These are phyloP conservation scores for Multifurca ochricompacta DNA, from an alignment of 768 basidiomycete genomes.

Conservation along the genomic window DNA sequence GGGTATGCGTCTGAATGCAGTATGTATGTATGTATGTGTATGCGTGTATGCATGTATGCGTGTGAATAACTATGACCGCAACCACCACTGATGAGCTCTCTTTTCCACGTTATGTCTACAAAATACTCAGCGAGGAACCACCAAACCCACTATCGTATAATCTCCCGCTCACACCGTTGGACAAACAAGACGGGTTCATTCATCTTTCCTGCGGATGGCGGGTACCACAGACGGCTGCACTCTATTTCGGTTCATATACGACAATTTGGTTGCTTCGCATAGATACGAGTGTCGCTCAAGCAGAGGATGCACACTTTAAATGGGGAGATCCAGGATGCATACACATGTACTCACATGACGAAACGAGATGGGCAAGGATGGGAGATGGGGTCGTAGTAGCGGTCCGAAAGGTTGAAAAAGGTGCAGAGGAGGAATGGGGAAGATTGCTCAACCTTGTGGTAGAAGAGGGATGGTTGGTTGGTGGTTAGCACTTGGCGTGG, in stretches of 20 bases:
- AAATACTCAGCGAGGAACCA: constrained; percentile 31
- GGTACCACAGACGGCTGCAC: constrained; percentile 31
- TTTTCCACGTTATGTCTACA: constrained; percentile 31
- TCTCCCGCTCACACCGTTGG: constrained; percentile 21
- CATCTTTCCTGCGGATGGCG: constrained; percentile 38
- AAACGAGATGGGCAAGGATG: constrained; percentile 3
- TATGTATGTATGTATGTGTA: too few relatives aligned
- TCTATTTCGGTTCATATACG: constrained; percentile 31
- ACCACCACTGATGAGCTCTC: not conserved
- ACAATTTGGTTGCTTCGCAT: constrained; percentile 26
- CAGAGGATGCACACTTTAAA: constrained; percentile 21
- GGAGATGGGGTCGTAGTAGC: constrained; percentile 12
- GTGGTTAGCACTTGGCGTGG: too few relatives aligned
- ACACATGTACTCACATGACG: constrained; percentile 17
- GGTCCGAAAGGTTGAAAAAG: not conserved
- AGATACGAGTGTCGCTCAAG: constrained; percentile 20
- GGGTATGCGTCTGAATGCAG: too few relatives aligned
- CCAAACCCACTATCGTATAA: constrained; percentile 21
- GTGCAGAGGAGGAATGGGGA: not conserved
- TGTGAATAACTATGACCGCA: not conserved
- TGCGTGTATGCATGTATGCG: too few relatives aligned
- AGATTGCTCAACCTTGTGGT: too few relatives aligned
- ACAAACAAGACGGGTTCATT: constrained; percentile 38
- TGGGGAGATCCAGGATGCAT: constrained; percentile 26
- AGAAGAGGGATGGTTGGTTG: not conserved